Evolutionary conservation across 73 alveolate genomes (phyloP).

Genomic region (Breviolum minutum): DNA sequence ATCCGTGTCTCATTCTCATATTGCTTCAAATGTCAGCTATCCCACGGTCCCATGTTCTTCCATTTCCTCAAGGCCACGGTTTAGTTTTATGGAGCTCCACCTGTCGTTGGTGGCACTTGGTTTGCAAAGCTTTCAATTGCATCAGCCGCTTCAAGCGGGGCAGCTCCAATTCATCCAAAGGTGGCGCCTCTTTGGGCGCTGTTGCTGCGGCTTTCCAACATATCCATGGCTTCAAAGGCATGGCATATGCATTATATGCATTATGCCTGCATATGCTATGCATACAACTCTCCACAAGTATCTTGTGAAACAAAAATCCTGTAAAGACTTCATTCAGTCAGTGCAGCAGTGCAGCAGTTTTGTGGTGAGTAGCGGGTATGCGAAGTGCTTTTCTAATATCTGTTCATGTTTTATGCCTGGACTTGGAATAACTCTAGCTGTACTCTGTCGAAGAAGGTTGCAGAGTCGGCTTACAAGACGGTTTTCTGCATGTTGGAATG

Average conservation of each 20-base stretch:
- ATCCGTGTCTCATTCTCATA: no score
- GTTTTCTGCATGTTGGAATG: no score
- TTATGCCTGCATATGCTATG: not conserved
- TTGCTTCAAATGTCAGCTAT: no score
- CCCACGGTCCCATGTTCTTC: no score
- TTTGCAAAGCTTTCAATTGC: conserved; percentile 30
- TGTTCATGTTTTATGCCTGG: no score
- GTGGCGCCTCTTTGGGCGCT: not conserved
- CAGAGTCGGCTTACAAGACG: no score
- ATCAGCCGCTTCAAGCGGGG: conserved; percentile 36
- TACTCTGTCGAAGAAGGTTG: no score
- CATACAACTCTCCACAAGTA: not conserved
- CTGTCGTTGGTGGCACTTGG: conserved; percentile 38
- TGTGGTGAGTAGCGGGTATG: no score
- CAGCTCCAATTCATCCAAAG: not conserved
- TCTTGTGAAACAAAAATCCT: not conserved
- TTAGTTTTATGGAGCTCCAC: not conserved
- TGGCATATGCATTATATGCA: not conserved
- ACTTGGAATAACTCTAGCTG: no score
- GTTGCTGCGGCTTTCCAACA: conserved; percentile 46
- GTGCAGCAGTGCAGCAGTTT: not conserved
- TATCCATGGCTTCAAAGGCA: conserved; percentile 74
- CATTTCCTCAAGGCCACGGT: no score
- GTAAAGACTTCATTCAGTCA: not conserved
- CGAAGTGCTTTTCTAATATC: no score